Evolutionary conservation across 352 stramenopile genomes (phyloP).

Genomic region (Globisporangium mamillatum): DNA sequence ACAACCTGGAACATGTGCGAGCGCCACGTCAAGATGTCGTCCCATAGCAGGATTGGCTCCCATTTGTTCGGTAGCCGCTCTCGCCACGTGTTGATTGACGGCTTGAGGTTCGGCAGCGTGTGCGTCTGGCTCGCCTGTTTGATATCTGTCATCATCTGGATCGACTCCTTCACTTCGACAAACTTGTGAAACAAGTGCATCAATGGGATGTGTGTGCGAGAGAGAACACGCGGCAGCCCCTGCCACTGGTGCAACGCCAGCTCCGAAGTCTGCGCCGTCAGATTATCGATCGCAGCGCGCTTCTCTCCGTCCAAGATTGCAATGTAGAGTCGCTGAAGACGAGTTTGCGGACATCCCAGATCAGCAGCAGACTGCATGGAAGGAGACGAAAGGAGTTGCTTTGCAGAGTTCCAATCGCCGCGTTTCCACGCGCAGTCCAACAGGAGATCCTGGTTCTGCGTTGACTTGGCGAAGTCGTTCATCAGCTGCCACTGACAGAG

Average conservation of each 20-base stretch:
- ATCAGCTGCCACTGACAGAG: constrained; percentile 92
- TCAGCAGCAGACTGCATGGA: constrained; percentile 64
- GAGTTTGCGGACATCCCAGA: constrained; percentile 69
- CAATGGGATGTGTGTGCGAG: constrained; percentile 72
- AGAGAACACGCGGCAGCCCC: constrained; percentile 76
- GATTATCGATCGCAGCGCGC: constrained; percentile 54
- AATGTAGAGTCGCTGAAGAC: constrained; percentile 86
- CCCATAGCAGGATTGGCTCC: constrained; percentile 91
- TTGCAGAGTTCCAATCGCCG: constrained; percentile 85
- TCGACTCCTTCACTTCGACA: constrained; percentile 91
- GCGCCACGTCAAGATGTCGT: constrained; percentile 92
- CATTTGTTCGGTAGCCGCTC: constrained; percentile 93
- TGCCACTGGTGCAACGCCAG: constrained; percentile 89
- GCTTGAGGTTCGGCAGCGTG: constrained; percentile 89
- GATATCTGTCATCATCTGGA: constrained; percentile 90
- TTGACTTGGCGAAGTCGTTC: constrained; percentile 90
- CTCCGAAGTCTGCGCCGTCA: constrained; percentile 73
- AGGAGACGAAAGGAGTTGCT: constrained; percentile 67
- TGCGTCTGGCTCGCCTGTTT: constrained; percentile 79
- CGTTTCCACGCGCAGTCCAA: constrained; percentile 93
- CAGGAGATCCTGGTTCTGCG: constrained; percentile 90
- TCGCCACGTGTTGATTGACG: constrained; percentile 91
- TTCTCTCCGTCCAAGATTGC: constrained; percentile 86
- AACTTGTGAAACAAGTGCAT: constrained; percentile 91
- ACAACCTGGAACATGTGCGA: constrained; percentile 92